Conservation (phyloP, 345 rosid species). For the Linum trigynum region DNA sequence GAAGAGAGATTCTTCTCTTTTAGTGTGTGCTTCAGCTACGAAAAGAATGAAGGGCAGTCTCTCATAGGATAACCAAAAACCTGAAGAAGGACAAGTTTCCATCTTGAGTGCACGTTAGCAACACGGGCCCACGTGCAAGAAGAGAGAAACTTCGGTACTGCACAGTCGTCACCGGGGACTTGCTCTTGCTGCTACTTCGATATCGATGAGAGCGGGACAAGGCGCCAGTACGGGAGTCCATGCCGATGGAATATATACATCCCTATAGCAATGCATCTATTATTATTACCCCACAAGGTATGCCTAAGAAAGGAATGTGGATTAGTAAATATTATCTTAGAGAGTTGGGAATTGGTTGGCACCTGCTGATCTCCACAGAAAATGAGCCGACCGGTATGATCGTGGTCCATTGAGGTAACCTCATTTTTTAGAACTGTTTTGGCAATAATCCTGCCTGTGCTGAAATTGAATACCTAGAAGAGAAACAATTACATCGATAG, state of each 20-base stretch:
- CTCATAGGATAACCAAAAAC: conserved; percentile 21
- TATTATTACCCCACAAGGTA: conserved; percentile 8
- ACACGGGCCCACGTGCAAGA: conserved; percentile 79
- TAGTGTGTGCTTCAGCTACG: conserved; percentile 1
- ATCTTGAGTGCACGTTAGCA: conserved; percentile 80
- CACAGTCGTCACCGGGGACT: conserved; percentile 69
- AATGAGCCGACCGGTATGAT: conserved; percentile 87
- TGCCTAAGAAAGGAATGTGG: neutral
- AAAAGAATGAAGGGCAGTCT: conserved; percentile 3
- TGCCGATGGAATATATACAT: conserved; percentile 60
- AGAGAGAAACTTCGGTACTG: conserved; percentile 91
- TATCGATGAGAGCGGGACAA: conserved; percentile 74
- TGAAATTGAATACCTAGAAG: conserved; percentile 78
- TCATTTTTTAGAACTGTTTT: conserved; percentile 47
- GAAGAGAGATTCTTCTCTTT: neutral
- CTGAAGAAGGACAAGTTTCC: conserved; percentile 89
- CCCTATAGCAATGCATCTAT: conserved; percentile 39
- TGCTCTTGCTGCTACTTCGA: conserved; percentile 52
- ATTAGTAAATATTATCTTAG: neutral
- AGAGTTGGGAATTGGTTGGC: conserved; percentile 6
- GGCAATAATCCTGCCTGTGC: conserved; percentile 85
- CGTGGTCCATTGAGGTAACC: conserved; percentile 94
- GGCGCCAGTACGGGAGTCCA: conserved; percentile 70
- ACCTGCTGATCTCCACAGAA: conserved; percentile 95
- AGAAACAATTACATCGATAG: conserved; percentile 7